A percentile compares a stretch with the other conserved stretches of the same genome.
phyloP scores from a whole-genome alignment of 2,329 filamentous ascomycete genomes.

The Hypoxylon sp. region DNA sequence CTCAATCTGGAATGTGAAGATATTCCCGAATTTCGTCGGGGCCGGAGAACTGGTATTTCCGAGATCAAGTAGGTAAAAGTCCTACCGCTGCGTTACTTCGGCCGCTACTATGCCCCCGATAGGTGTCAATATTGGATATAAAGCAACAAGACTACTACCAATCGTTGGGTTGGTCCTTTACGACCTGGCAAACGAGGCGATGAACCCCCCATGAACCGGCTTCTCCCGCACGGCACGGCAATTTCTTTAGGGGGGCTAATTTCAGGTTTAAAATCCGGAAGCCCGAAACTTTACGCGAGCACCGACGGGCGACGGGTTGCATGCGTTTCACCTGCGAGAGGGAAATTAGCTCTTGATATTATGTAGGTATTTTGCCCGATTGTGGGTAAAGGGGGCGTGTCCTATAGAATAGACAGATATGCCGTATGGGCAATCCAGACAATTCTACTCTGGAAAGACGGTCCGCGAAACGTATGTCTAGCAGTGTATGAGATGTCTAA shows the following conservation, averaged over 20 bases:
- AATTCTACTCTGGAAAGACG: not conserved
- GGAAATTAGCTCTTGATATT: slow-evolving; percentile 1
- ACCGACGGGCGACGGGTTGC: slow-evolving; percentile 3
- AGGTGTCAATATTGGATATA: not conserved
- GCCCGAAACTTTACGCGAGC: slow-evolving; percentile 5
- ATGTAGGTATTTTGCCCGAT: not conserved
- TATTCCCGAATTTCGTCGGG: slow-evolving; percentile 5
- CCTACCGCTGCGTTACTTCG: slow-evolving; percentile 2
- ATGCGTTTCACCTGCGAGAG: not conserved
- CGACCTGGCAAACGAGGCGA: slow-evolving; percentile 7
- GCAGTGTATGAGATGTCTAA: not conserved
- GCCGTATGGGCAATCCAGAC: slow-evolving; percentile 3
- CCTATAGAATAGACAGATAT: not conserved
- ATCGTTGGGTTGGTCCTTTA: not conserved
- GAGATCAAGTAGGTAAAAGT: not conserved
- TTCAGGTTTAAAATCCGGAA: slow-evolving; percentile 1
- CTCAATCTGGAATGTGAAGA: not conserved
- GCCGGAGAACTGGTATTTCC: not conserved
- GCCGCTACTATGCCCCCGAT: not conserved
- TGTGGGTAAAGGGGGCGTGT: not conserved
- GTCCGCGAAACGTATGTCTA: not conserved
- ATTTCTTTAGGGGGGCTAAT: slow-evolving; percentile 2
- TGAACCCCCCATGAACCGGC: not conserved
- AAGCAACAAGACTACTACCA: slow-evolving; percentile 1
- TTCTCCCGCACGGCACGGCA: not conserved